Conservation (phyloP, 768 basidiomycete species). For the Lentinus tigrinus region DNA sequence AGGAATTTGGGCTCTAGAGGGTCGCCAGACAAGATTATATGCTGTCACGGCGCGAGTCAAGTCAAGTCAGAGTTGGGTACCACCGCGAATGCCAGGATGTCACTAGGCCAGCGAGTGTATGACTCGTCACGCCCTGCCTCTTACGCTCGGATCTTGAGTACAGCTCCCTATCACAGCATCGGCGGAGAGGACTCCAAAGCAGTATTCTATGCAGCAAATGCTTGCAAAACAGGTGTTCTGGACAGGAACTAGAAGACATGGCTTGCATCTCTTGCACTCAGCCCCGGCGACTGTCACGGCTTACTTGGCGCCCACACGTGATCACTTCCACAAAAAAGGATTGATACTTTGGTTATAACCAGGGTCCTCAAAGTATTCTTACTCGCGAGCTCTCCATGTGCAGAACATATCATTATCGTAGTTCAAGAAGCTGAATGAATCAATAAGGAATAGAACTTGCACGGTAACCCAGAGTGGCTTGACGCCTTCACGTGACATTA, state of each 20-base stretch:
- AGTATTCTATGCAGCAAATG: not conserved
- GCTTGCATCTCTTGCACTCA: no score
- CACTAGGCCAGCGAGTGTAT: slow-evolving; percentile 16
- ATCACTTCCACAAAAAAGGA: no score
- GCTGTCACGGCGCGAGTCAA: slow-evolving; percentile 15
- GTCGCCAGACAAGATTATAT: slow-evolving; percentile 5
- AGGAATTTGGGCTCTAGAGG: not conserved
- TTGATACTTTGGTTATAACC: no score
- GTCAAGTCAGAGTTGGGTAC: slow-evolving; percentile 14
- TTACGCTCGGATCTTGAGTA: not conserved
- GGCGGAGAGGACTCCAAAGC: not conserved
- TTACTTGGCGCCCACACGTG: no score
- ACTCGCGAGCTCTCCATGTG: no score
- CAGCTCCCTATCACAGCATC: not conserved
- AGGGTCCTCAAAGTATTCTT: no score
- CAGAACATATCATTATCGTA: no score
- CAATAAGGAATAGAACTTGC: not conserved
- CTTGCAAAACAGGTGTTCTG: not conserved
- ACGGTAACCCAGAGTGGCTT: not conserved
- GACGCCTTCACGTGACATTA: slow-evolving; percentile 8
- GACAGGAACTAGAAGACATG: no score
- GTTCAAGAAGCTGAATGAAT: not conserved
- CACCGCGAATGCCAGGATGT: slow-evolving; percentile 4
- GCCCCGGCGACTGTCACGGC: no score
- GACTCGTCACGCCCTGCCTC: slow-evolving; percentile 15